These are phyloP conservation scores for Colletotrichum ledebouriae DNA, from an alignment of 2,329 filamentous ascomycete genomes.

Conservation along the genomic window DNA sequence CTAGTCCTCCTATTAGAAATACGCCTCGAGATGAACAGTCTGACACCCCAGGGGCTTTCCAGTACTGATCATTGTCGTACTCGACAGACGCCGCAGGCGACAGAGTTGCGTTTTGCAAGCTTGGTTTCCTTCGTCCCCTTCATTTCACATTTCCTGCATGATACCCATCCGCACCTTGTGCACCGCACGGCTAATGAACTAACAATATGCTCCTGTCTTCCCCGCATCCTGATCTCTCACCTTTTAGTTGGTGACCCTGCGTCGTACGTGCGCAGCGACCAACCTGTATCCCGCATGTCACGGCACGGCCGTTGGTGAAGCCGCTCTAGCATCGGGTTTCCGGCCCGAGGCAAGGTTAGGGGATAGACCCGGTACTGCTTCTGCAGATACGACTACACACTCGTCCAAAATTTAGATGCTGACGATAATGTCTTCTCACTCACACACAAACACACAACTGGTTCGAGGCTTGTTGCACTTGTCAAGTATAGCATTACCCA, in stretches of 20 bases:
- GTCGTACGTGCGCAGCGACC: background rate
- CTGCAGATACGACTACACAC: background rate
- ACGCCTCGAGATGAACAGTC: background rate
- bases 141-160: background rate
- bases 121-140: background rate
- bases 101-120: background rate
- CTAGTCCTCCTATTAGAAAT: background rate
- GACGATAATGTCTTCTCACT: background rate
- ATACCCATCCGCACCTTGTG: background rate
- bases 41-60: background rate
- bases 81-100: too few relatives aligned
- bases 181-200: background rate
- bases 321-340: background rate
- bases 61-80: too few relatives aligned
- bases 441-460: too few relatives aligned
- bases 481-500: background rate
- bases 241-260: background rate
- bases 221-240: background rate
- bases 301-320: conserved; percentile 18
- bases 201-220: background rate
- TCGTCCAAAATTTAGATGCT: background rate
- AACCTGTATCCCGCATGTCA: background rate
- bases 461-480: background rate
- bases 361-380: background rate
- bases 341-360: background rate